A percentile compares a stretch with the other conserved stretches of the same genome.
Conservation (phyloP, 805 yeast genomes). For the Ascoidea rubescens region DNA sequence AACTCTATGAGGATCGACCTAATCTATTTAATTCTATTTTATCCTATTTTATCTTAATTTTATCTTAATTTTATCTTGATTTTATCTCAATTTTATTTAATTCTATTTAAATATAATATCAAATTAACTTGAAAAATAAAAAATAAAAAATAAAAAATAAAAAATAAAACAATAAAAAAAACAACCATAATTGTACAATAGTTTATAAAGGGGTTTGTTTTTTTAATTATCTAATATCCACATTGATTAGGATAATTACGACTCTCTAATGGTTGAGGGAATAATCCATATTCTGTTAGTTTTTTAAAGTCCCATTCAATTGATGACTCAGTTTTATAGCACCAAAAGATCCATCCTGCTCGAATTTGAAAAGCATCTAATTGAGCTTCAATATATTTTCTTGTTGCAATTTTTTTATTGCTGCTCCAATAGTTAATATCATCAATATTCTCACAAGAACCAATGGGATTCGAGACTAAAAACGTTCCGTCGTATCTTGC, state of each 20-base stretch:
- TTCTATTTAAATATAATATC: too few relatives aligned
- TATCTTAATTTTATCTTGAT: too few relatives aligned
- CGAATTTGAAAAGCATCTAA: slow-evolving; percentile 67
- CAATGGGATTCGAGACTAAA: slow-evolving; percentile 26
- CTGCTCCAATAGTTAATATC: slow-evolving; percentile 44
- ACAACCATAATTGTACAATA: too few relatives aligned
- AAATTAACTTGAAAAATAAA: too few relatives aligned
- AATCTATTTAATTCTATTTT: too few relatives aligned
- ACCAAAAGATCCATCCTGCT: slow-evolving; percentile 90
- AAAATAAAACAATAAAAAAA: too few relatives aligned
- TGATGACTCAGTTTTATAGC: slow-evolving; percentile 76
- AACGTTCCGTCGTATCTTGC: slow-evolving; percentile 65
- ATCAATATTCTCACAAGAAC: slow-evolving; percentile 43
- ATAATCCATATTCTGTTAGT: slow-evolving; percentile 41
- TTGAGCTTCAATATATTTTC: slow-evolving; percentile 79
- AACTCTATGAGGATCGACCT: too few relatives aligned
- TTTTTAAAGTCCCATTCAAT: slow-evolving; percentile 76
- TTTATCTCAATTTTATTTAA: too few relatives aligned
- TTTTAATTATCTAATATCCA: slow-evolving; percentile 15
- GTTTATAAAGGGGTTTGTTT: too few relatives aligned
- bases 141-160: too few relatives aligned
- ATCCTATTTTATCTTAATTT: too few relatives aligned
- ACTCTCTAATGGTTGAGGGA: slow-evolving; percentile 69
- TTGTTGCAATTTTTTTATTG: slow-evolving; percentile 38
- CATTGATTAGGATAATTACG: slow-evolving; percentile 66